phyloP scores from a whole-genome alignment of 495 filamentous ascomycete species.

The Neurospora tetraspora region DNA sequence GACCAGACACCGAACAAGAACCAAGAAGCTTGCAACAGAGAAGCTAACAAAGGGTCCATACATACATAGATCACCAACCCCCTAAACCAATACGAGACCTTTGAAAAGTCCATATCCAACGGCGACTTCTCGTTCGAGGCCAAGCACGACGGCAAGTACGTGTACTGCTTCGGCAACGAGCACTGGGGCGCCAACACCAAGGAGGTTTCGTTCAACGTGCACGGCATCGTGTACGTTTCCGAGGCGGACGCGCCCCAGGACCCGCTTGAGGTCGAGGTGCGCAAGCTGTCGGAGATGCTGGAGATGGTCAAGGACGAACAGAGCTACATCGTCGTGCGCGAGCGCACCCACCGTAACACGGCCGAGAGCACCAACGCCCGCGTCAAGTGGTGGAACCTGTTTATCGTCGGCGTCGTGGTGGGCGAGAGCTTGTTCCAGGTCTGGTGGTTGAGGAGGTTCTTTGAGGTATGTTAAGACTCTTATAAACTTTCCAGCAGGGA shows the following conservation, averaged over 20 bases:
- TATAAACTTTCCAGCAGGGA: neutral
- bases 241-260: constrained; percentile 77
- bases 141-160: constrained; percentile 72
- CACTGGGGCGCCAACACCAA: constrained; percentile 85
- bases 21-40: constrained; percentile 1
- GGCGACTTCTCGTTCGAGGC: constrained; percentile 93
- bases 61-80: constrained; percentile 72
- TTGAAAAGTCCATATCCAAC: constrained; percentile 68
- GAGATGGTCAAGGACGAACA: constrained; percentile 95
- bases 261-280: constrained; percentile 86
- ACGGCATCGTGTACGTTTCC: constrained; percentile 94
- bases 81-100: constrained; percentile 56
- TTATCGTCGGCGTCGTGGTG: constrained; percentile 81
- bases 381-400: constrained; percentile 99
- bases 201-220: constrained; percentile 97
- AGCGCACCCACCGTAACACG: constrained; percentile 93
- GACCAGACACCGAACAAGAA: too few species aligned
- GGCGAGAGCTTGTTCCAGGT: constrained; percentile 96
- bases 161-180: constrained; percentile 99
- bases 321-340: constrained; percentile 89
- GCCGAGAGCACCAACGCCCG: constrained; percentile 95
- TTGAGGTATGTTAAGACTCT: constrained; percentile 56
- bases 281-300: constrained; percentile 73
- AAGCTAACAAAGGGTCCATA: neutral
- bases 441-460: constrained; percentile 98